Percentiles rank a stretch among this genome's conserved stretches.
Conservation (phyloP, 2,329 filamentous ascomycete species). For the Decorospora gaudefroyi region DNA sequence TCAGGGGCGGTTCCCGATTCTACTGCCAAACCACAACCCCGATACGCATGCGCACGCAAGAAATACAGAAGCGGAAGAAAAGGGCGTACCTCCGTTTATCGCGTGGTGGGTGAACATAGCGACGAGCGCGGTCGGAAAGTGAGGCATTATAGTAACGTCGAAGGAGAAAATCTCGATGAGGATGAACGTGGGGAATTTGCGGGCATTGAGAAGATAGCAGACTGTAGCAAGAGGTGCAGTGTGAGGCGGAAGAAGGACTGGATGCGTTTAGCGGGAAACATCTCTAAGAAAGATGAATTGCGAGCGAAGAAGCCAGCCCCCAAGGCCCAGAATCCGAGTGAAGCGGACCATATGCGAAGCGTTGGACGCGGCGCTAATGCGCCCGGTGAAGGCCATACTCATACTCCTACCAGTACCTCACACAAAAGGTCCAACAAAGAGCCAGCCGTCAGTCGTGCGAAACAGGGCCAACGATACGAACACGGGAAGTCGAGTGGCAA, state of each 20-base stretch:
- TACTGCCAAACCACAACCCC: neutral
- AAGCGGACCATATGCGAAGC: too few species aligned
- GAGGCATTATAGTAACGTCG: constrained; percentile 2
- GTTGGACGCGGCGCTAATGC: too few species aligned
- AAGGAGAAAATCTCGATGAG: neutral
- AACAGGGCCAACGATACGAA: too few species aligned
- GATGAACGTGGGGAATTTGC: constrained; percentile 1
- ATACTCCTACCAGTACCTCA: too few species aligned
- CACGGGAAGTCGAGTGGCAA: too few species aligned
- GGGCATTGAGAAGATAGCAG: neutral
- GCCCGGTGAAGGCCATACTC: too few species aligned
- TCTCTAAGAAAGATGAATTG: too few species aligned
- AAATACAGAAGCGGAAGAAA: constrained; percentile 3
- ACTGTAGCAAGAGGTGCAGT: neutral
- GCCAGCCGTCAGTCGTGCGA: too few species aligned
- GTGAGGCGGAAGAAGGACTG: neutral
- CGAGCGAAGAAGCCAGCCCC: too few species aligned
- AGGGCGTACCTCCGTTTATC: constrained; percentile 2
- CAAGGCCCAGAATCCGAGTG: too few species aligned
- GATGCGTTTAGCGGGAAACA: neutral
- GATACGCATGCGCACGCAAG: constrained; percentile 4
- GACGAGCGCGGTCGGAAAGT: neutral
- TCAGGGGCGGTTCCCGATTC: neutral
- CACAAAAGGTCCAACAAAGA: too few species aligned
- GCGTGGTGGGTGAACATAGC: neutral